Base-by-base conservation (phyloP, 2,329 filamentous ascomycete genomes). In the Colletotrichum nymphaeae region DNA sequence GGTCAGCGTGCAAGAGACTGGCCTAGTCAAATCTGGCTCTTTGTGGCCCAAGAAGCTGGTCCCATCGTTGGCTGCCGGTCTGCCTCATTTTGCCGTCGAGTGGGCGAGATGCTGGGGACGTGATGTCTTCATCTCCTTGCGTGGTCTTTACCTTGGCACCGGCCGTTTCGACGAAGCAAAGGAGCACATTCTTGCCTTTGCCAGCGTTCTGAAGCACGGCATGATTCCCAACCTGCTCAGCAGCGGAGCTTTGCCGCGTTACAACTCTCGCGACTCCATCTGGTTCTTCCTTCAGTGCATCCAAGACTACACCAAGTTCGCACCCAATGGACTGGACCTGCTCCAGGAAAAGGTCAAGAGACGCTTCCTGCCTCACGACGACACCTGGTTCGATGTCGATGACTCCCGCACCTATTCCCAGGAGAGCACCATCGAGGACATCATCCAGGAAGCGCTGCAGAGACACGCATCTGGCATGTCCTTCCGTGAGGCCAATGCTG, bases 211-310 rank as follows among this genome's bases (percentile, higher is more conserved):
- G 77, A 99, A 99, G 86, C 97, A 99, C 78, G 97, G 97, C 63
- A 97, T 98, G 95, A 95, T 99, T 70, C 97, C 97, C 16, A 99
- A 99, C 79, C 88, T 99, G 24, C 88, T 99, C 16, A 93, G 95
- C 76, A 94, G 94, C 73, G 95, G 97, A 7, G 94, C 93, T 73
- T 88, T 92, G 19, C 97, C 97, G 3, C 90, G 97, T 30, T 99
- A 98, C 86, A 99, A 99, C 82, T 95, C 97, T 56, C 90, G 97
- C 74, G 97, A 99, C 83, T 98, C 97, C 0, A 91, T 98, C 55
- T 99, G 97, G 97, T 99, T 98, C 87, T 98, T 97, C 86, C 84
- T 99, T 64, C 97, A 99, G 81, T 94, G 94, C 76, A 96, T 98
- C 62, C 97, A 99, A 79, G 97, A 99, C 80, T 99, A 97, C 81